Conservation (phyloP, 2,329 filamentous ascomycete species). For the Shiraia sp. region DNA sequence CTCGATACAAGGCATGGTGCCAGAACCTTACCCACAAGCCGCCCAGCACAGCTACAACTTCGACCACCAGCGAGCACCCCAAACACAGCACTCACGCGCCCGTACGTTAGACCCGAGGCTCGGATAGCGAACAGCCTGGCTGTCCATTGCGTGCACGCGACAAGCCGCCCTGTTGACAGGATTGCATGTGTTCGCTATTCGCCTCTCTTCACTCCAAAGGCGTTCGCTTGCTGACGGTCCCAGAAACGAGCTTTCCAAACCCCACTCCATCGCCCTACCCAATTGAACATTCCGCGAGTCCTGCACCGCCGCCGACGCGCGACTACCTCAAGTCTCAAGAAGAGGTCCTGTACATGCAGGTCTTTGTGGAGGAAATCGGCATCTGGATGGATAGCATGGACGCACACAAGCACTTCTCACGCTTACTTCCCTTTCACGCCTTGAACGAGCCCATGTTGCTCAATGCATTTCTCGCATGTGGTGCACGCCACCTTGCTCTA, state of each 20-base stretch:
- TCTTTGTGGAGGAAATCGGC: slow-evolving; percentile 87
- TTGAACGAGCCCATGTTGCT: slow-evolving; percentile 84
- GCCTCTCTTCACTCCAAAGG: not conserved
- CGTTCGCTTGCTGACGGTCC: slow-evolving; percentile 10
- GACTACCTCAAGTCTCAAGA: slow-evolving; percentile 74
- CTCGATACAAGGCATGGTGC: slow-evolving; percentile 54
- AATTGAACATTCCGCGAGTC: slow-evolving; percentile 29
- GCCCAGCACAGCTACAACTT: slow-evolving; percentile 39
- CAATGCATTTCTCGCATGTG: slow-evolving; percentile 87
- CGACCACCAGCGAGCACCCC: slow-evolving; percentile 33
- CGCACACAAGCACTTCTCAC: slow-evolving; percentile 81
- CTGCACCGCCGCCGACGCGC: slow-evolving; percentile 43
- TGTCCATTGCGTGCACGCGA: too few relatives aligned
- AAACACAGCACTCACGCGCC: slow-evolving; percentile 25
- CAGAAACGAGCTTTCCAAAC: slow-evolving; percentile 31
- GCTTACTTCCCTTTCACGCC: slow-evolving; percentile 80
- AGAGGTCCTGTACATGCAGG: slow-evolving; percentile 86
- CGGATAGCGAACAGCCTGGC: not conserved
- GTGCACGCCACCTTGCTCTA: slow-evolving; percentile 77
- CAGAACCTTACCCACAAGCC: slow-evolving; percentile 51
- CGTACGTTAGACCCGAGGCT: slow-evolving; percentile 16
- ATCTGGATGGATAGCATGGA: slow-evolving; percentile 95
- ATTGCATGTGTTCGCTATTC: slow-evolving; percentile 1
- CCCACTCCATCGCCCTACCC: slow-evolving; percentile 29
- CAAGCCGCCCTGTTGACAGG: too few relatives aligned